Percentiles rank a stretch among this genome's conserved stretches.
Conservation (phyloP, 2,329 filamentous ascomycete genomes). For the Stachybotrys chartarum region DNA sequence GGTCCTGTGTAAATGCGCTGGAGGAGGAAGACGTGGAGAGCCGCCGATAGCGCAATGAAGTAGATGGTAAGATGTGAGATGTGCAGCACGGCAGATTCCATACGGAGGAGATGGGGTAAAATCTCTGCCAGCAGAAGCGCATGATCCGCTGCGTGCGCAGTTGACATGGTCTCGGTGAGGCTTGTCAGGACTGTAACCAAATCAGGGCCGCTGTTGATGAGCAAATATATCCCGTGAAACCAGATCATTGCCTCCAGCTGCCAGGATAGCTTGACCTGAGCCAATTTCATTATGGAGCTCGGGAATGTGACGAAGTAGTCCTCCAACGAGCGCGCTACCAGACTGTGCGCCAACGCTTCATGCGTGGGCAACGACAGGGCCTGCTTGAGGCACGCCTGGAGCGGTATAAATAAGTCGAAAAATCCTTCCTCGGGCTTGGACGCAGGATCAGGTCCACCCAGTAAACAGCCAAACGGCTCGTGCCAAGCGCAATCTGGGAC, state of each 20-base stretch:
- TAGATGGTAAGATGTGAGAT: not conserved
- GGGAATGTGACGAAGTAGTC: not conserved
- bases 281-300: not conserved
- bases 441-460: not conserved
- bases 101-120: not conserved
- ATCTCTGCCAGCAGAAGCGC: not conserved
- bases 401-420: not conserved
- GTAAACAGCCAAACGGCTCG: not conserved
- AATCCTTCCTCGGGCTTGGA: not conserved
- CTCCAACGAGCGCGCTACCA: not conserved
- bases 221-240: not conserved
- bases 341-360: not conserved
- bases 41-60: not conserved
- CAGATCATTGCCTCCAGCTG: not conserved
- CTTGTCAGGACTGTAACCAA: not conserved
- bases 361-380: not conserved
- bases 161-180: not conserved
- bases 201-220: not conserved
- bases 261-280: not conserved
- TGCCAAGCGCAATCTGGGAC: not conserved
- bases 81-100: not conserved
- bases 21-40: not conserved
- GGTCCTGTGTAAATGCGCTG: not conserved
- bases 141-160: not conserved
- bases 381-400: not conserved